Base-by-base conservation (phyloP, 352 stramenopile species). In the Blastocystis sp. region DNA sequence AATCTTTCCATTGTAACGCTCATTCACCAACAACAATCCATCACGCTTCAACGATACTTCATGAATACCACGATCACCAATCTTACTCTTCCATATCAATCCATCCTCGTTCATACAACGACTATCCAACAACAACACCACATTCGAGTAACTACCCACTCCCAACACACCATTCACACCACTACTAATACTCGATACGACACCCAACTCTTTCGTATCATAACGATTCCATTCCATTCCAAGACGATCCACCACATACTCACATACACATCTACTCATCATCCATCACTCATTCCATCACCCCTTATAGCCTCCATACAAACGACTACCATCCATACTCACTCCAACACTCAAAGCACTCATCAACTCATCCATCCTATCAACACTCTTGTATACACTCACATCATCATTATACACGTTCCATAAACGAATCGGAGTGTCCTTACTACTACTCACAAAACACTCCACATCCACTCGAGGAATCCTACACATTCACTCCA, bases 381-480 rank as follows among this genome's bases (percentile, higher is more conserved):
- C 43, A 62, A 21, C 5, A 79, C 69, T 64, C 45, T 60, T 61
- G 40, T 79, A 79, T 9, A 60, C 62, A 28, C 1, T 62, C 19
- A 53, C 53, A 2, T 61, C 10, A 7, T 45, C 1, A 43, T 2
- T 60, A 17, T 45, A n/a, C 19, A 79, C 52, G 23, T 79, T 34
- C 69, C 69, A 79, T 17, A 79, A 28, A 79, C 69, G 69, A 28
- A 79, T 79, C 14, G 69, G 69, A 21, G 69, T 79, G 40, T 79
- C 69, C 34, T 79, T 79, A 41, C 69, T 64, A 53, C 69, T 60
- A 61, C 69, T 79, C 0, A 79, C n/a, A 61, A 79, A 79, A 17
- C 2, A 79, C 69, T 79, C 69, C 43, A n/a, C 62, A 45, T 79
- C 43, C 14, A 52, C 17, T 2, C 34, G 69, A 38, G 69, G 69